phyloP scores from a whole-genome alignment of 106 monocot genomes.

The Iris macrosiphon region DNA sequence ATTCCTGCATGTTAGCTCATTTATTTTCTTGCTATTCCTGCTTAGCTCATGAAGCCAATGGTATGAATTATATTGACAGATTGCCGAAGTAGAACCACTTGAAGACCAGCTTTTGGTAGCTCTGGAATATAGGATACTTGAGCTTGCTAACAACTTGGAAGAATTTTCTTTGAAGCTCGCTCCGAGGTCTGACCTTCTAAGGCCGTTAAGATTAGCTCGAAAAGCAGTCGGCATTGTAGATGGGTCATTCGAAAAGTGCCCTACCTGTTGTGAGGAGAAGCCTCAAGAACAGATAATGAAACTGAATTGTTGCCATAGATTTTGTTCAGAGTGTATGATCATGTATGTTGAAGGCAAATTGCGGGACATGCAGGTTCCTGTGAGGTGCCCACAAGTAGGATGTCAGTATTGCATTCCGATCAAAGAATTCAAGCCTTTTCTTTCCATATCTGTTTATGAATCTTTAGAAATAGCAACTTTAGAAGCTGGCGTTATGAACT shows the following conservation, averaged over 20 bases:
- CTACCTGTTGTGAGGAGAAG: slow-evolving; percentile 42
- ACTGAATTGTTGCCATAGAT: slow-evolving; percentile 34
- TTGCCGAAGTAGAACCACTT: slow-evolving; percentile 46
- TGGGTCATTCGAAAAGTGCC: slow-evolving; percentile 14
- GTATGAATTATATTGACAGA: slow-evolving; percentile 48
- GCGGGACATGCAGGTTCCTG: slow-evolving; percentile 17
- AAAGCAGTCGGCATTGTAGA: slow-evolving; percentile 48
- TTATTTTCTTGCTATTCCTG: no score
- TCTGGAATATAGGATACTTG: slow-evolving; percentile 71
- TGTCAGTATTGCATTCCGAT: slow-evolving; percentile 32
- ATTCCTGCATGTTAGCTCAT: no score
- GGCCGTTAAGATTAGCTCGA: slow-evolving; percentile 49
- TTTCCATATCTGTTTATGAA: slow-evolving; percentile 28
- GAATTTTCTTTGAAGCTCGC: slow-evolving; percentile 58
- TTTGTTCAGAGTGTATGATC: slow-evolving; percentile 40
- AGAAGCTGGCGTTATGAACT: slow-evolving; percentile 16
- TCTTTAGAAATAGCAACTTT: slow-evolving; percentile 18
- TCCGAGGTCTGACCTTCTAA: slow-evolving; percentile 37
- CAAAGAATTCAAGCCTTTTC: slow-evolving; percentile 32
- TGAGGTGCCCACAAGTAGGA: slow-evolving; percentile 33
- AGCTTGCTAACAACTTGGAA: slow-evolving; percentile 68
- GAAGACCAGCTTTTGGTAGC: slow-evolving; percentile 74
- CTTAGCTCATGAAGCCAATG: neutral
- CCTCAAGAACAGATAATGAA: slow-evolving; percentile 26
- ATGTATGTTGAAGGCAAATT: slow-evolving; percentile 27